A percentile compares a stretch with the other conserved stretches of the same genome.
Evolutionary conservation across 768 basidiomycete species (phyloP).

Genomic region (Hydnum rufescens): DNA sequence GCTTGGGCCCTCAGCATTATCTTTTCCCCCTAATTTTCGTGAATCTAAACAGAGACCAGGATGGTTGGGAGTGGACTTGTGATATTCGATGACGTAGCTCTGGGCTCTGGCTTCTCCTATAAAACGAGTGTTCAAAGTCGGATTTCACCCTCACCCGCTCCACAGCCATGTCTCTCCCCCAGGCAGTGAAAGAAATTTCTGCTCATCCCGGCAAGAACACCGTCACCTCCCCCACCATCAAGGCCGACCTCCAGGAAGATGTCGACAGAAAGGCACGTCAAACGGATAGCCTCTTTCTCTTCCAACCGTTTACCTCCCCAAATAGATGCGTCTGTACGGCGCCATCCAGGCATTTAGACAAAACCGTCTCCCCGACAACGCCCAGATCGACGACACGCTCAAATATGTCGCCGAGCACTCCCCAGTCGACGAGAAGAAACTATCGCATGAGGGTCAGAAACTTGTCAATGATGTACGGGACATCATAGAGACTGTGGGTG

Average conservation of each 20-base stretch:
- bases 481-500: slow-evolving; percentile 45
- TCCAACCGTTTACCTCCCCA: slow-evolving; percentile 13
- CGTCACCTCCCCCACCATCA: slow-evolving; percentile 41
- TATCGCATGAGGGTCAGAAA: slow-evolving; percentile 58
- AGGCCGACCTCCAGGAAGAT: slow-evolving; percentile 41
- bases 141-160: background rate
- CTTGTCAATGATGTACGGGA: slow-evolving; percentile 61
- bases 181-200: slow-evolving; percentile 40
- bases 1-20: too few species aligned
- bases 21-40: too few species aligned
- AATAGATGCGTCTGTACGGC: slow-evolving; percentile 50
- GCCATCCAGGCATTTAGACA: slow-evolving; percentile 63
- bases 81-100: too few species aligned
- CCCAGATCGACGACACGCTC: slow-evolving; percentile 57
- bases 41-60: too few species aligned
- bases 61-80: too few species aligned
- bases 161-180: slow-evolving; percentile 40
- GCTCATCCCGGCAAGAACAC: slow-evolving; percentile 27
- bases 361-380: slow-evolving; percentile 60
- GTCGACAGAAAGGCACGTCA: slow-evolving; percentile 49
- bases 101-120: too few species aligned
- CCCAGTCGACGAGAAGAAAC: slow-evolving; percentile 39
- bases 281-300: background rate
- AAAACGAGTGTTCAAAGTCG: too few species aligned
- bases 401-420: slow-evolving; percentile 39